Conservation (phyloP, 768 basidiomycete species). For the Auricularia sp. region DNA sequence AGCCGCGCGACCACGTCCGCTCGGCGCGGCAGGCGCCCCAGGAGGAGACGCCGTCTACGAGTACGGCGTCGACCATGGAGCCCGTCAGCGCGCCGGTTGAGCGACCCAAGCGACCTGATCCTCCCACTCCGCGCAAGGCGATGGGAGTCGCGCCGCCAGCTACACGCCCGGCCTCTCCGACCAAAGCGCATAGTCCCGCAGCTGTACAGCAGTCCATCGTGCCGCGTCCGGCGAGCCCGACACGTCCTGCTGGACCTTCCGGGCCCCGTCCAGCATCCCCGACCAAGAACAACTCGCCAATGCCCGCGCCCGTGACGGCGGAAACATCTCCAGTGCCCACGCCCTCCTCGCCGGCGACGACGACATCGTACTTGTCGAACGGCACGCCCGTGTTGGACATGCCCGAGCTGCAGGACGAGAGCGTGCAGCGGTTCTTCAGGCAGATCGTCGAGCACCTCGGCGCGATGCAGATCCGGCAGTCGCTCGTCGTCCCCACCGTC, state of each 20-base stretch:
- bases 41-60: too few relatives aligned
- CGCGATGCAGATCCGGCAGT: slow-evolving; percentile 51
- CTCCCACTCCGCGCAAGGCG: slow-evolving; percentile 24
- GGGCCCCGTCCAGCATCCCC: not conserved
- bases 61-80: too few relatives aligned
- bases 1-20: slow-evolving; percentile 4
- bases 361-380: slow-evolving; percentile 15
- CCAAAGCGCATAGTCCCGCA: not conserved
- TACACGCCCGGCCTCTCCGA: not conserved
- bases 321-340: too few relatives aligned
- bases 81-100: slow-evolving; percentile 6
- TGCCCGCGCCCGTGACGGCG: too few relatives aligned
- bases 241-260: not conserved
- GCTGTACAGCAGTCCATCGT: not conserved
- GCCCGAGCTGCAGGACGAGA: slow-evolving; percentile 64
- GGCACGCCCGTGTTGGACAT: slow-evolving; percentile 38
- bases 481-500: slow-evolving; percentile 6
- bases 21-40: too few relatives aligned
- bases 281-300: too few relatives aligned
- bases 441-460: slow-evolving; percentile 77
- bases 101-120: slow-evolving; percentile 18
- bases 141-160: slow-evolving; percentile 2
- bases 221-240: not conserved
- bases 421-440: slow-evolving; percentile 74
- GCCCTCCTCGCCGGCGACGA: slow-evolving; percentile 18